A percentile compares a stretch with the other conserved stretches of the same genome.
These are phyloP conservation scores for Chalciporus chontae DNA, from an alignment of 768 basidiomycete genomes.

Conservation along the genomic window DNA sequence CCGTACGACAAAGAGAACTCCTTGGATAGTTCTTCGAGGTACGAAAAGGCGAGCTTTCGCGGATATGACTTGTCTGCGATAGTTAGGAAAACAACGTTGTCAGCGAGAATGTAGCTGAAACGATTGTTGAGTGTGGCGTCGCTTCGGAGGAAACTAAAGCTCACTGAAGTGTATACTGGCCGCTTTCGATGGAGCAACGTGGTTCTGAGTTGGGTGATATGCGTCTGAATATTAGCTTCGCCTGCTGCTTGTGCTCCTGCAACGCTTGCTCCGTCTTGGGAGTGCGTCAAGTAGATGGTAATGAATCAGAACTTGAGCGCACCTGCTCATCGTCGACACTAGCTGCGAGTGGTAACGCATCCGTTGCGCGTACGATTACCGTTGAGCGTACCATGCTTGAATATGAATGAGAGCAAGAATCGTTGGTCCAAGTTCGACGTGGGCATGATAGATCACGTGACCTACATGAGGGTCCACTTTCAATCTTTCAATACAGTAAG, in stretches of 20 bases:
- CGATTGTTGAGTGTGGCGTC: slow-evolving; percentile 4
- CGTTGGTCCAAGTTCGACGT: background rate
- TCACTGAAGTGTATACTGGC: slow-evolving; percentile 93
- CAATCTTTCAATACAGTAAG: no score
- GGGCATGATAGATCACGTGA: slow-evolving; percentile 13
- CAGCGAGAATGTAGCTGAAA: slow-evolving; percentile 85
- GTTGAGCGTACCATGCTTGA: slow-evolving; percentile 79
- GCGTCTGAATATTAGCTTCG: slow-evolving; percentile 93
- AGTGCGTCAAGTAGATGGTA: slow-evolving; percentile 2
- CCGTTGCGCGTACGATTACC: slow-evolving; percentile 78
- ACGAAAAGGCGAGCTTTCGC: slow-evolving; percentile 95
- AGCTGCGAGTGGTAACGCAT: slow-evolving; percentile 88
- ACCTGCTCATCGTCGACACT: slow-evolving; percentile 98
- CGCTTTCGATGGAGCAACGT: slow-evolving; percentile 94
- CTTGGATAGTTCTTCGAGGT: slow-evolving; percentile 93
- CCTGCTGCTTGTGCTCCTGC: slow-evolving; percentile 97
- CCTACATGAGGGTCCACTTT: no score
- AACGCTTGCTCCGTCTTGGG: slow-evolving; percentile 85
- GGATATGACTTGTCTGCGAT: slow-evolving; percentile 98
- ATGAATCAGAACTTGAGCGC: slow-evolving; percentile 12
- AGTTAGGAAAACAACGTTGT: slow-evolving; percentile 92
- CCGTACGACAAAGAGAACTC: slow-evolving; percentile 94
- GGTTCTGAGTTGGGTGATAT: slow-evolving; percentile 94
- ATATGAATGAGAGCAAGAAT: background rate
- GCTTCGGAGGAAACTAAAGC: slow-evolving; percentile 30